Conservation (phyloP, 768 basidiomycete species). For the Termitomyces sp. region DNA sequence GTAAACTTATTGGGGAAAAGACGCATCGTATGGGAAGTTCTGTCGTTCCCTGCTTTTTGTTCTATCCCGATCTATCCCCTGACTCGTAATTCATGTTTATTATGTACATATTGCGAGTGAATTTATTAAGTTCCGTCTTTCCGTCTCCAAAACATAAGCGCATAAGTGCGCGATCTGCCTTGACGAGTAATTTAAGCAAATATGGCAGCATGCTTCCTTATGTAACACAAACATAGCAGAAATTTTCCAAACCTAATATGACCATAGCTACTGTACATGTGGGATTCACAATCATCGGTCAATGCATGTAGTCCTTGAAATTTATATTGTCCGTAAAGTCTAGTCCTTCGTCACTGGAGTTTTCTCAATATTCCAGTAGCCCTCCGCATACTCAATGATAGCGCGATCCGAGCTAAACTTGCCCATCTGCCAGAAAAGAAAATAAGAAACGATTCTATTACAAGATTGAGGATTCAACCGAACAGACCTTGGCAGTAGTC, state of each 20-base stretch:
- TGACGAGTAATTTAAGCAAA: background rate
- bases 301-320: background rate
- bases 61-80: too few relatives aligned
- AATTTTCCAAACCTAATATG: background rate
- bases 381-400: conserved; percentile 88
- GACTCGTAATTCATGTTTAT: background rate
- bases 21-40: background rate
- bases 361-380: conserved; percentile 75
- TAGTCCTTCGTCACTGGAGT: conserved; percentile 18
- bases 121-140: background rate
- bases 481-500: conserved; percentile 66
- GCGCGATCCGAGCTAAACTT: conserved; percentile 95
- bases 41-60: too few relatives aligned
- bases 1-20: background rate
- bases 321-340: background rate
- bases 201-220: background rate
- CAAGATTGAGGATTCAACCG: background rate
- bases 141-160: background rate
- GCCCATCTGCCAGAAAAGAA: conserved; percentile 60
- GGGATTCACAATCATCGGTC: background rate
- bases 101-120: background rate
- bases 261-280: background rate
- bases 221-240: background rate
- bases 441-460: background rate
- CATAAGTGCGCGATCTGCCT: background rate